A percentile compares a stretch with the other conserved stretches of the same genome.
Conservation (phyloP, 768 basidiomycete genomes). For the Chalciporus pseudorubinellus region DNA sequence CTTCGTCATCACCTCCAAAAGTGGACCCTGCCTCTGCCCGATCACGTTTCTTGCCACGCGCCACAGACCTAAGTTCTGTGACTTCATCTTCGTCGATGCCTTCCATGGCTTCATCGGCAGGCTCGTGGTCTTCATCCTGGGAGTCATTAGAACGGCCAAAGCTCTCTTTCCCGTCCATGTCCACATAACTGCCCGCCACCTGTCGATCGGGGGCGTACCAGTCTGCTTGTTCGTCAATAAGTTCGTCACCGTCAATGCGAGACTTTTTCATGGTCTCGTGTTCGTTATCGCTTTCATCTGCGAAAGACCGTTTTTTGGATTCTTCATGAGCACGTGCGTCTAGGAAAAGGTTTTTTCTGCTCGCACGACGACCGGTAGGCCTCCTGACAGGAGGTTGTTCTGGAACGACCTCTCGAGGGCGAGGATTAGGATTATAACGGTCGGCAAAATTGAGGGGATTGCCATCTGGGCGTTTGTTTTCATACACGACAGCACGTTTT, state of each 20-base stretch:
- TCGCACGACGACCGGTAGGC: conserved; percentile 28
- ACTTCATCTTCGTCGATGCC: conserved; percentile 44
- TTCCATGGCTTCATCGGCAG: conserved; percentile 34
- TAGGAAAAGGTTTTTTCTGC: conserved; percentile 31
- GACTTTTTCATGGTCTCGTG: conserved; percentile 48
- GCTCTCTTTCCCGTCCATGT: conserved; percentile 45
- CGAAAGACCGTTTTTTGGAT: conserved; percentile 43
- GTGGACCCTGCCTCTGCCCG: conserved; percentile 70
- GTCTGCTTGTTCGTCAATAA: conserved; percentile 46
- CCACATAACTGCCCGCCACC: conserved; percentile 41
- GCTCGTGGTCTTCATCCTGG: conserved; percentile 48
- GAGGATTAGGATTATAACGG: conserved; percentile 37
- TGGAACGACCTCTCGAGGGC: conserved; percentile 5
- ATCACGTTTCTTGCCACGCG: conserved; percentile 70
- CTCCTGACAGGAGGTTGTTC: conserved; percentile 15
- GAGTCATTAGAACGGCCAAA: conserved; percentile 32
- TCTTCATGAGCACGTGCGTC: conserved; percentile 24
- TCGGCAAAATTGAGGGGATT: conserved; percentile 33
- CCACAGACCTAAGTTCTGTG: conserved; percentile 35
- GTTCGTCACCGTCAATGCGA: conserved; percentile 48
- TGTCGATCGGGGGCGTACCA: conserved; percentile 42
- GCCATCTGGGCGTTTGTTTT: conserved; percentile 16
- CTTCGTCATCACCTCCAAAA: conserved; percentile 58
- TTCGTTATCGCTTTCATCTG: conserved; percentile 44
- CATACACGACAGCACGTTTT: conserved; percentile 13